phyloP scores from a whole-genome alignment of 176 grass and related monocot species.

The Juncus inflexus region DNA sequence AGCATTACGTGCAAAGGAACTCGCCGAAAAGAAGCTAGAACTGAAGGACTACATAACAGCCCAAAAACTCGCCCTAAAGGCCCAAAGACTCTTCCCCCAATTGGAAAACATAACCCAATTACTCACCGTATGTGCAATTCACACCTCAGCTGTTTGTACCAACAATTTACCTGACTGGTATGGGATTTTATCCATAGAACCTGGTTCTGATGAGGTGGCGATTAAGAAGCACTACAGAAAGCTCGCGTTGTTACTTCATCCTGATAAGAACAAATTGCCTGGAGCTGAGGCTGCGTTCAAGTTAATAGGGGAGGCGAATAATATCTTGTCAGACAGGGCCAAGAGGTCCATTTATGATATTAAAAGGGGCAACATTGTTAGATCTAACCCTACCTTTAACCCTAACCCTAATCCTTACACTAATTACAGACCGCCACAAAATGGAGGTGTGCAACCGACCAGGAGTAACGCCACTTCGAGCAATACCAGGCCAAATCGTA shows the following conservation, averaged over 20 bases:
- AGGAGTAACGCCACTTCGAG: slow-evolving; percentile 30
- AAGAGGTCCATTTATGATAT: slow-evolving; percentile 56
- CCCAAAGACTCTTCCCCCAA: slow-evolving; percentile 67
- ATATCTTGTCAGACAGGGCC: slow-evolving; percentile 48
- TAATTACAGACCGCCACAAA: slow-evolving; percentile 28
- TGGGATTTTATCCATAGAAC: slow-evolving; percentile 63
- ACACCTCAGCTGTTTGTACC: slow-evolving; percentile 52
- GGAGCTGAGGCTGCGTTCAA: slow-evolving; percentile 95
- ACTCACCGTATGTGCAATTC: slow-evolving; percentile 70
- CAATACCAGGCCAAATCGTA: slow-evolving; percentile 31
- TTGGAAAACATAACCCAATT: slow-evolving; percentile 73
- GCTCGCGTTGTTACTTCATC: slow-evolving; percentile 82
- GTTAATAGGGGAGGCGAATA: slow-evolving; percentile 70
- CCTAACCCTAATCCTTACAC: slow-evolving; percentile 7
- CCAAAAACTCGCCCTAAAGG: slow-evolving; percentile 57
- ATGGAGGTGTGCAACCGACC: slow-evolving; percentile 28
- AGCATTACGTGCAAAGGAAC: slow-evolving; percentile 60
- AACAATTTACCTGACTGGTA: slow-evolving; percentile 66
- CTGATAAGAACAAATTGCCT: slow-evolving; percentile 80
- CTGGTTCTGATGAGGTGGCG: slow-evolving; percentile 44
- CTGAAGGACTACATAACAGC: slow-evolving; percentile 66
- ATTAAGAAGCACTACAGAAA: slow-evolving; percentile 83
- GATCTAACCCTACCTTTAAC: not conserved
- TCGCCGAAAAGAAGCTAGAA: slow-evolving; percentile 63
- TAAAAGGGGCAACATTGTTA: slow-evolving; percentile 40